Evolutionary conservation across 202 grass and related monocot species (phyloP).

Genomic region (Panicum virgatum): DNA sequence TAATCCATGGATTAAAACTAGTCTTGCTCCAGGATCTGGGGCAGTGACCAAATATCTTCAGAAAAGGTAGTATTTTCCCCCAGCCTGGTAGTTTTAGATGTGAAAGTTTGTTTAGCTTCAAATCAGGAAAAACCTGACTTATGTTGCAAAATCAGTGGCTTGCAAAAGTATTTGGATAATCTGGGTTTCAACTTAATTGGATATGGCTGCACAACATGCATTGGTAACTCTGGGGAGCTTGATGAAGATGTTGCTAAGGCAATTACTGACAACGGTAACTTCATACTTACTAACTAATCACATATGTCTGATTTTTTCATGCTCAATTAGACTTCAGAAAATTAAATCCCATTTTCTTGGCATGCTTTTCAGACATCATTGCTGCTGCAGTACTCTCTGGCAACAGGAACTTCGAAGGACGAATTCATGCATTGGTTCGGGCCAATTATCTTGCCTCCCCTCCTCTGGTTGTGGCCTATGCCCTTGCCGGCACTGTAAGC

Average conservation of each 20-base stretch:
- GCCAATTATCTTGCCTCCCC: constrained; percentile 90
- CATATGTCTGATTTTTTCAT: background rate
- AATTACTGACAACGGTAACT: constrained; percentile 79
- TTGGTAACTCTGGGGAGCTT: constrained; percentile 92
- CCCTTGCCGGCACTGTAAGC: constrained; percentile 88
- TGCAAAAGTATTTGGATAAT: constrained; percentile 74
- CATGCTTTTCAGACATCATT: constrained; percentile 59
- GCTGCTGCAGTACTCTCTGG: constrained; percentile 87
- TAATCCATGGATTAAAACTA: constrained; percentile 92
- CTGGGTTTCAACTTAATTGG: constrained; percentile 82
- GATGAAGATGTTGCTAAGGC: constrained; percentile 74
- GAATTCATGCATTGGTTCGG: constrained; percentile 82
- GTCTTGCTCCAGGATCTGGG: constrained; percentile 88
- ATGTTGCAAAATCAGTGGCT: constrained; percentile 47
- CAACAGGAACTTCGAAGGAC: constrained; percentile 89
- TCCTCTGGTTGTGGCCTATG: constrained; percentile 91
- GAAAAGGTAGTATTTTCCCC: constrained; percentile 8
- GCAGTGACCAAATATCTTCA: constrained; percentile 88
- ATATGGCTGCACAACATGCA: constrained; percentile 90
- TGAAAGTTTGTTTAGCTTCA: background rate
- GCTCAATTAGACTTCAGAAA: constrained; percentile 1
- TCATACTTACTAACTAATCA: background rate
- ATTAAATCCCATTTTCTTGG: background rate
- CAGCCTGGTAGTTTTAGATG: background rate
- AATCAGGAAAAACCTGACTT: background rate